Conservation (phyloP, 352 stramenopile genomes). For the Phytophthora vignae region DNA sequence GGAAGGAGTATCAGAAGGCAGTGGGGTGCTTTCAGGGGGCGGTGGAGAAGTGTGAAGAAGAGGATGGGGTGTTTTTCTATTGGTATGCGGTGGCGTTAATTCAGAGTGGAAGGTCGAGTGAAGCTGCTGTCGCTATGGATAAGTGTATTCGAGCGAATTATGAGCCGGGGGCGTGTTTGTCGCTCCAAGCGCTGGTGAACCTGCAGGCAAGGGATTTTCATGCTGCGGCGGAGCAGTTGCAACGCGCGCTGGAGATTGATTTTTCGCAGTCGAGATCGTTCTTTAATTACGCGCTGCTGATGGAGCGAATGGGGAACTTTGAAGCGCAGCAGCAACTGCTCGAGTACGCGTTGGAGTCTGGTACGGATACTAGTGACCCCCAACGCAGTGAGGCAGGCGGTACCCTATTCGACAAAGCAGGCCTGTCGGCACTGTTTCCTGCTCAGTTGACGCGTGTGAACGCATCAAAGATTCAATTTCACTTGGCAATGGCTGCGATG, state of each 20-base stretch:
- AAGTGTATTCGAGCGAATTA: conserved; percentile 59
- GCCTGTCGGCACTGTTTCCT: conserved; percentile 30
- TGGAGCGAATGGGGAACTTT: conserved; percentile 55
- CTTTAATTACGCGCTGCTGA: conserved; percentile 77
- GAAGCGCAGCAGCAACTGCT: conserved; percentile 72
- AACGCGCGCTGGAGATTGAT: conserved; percentile 69
- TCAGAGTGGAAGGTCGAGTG: conserved; percentile 18
- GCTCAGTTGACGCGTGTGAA: conserved; percentile 22
- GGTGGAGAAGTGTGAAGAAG: conserved; percentile 1
- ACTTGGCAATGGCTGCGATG: conserved; percentile 52
- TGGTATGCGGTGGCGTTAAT: conserved; percentile 67
- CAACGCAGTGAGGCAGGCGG: background rate
- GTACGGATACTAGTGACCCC: background rate
- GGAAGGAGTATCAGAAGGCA: conserved; percentile 37
- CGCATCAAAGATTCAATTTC: conserved; percentile 28
- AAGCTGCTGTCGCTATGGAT: conserved; percentile 47
- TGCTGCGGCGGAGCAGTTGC: conserved; percentile 52
- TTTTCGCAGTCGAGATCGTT: conserved; percentile 52
- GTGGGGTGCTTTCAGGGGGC: conserved; percentile 42
- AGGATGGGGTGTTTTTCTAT: conserved; percentile 46
- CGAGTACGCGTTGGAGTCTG: conserved; percentile 43
- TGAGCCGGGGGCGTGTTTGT: conserved; percentile 54
- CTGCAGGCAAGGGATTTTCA: conserved; percentile 47
- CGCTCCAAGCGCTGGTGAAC: conserved; percentile 56
- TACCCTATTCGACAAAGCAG: conserved; percentile 32